Evolutionary conservation across 345 rosid genomes (phyloP).

Genomic region (Linum trigynum): DNA sequence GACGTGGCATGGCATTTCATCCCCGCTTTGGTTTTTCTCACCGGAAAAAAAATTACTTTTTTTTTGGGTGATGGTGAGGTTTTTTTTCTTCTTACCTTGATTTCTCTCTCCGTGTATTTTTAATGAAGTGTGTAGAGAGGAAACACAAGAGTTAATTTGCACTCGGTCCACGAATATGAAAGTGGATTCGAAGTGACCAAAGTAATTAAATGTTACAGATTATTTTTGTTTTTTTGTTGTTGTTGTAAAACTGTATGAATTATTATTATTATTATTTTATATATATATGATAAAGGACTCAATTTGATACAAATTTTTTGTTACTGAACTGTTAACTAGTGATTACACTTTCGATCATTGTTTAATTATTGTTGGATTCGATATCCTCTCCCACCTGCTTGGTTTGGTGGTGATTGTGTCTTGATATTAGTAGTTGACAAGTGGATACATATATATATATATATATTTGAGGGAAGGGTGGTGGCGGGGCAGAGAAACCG

Average conservation of each 20-base stretch:
- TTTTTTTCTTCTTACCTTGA: not conserved
- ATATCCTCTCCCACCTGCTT: not conserved
- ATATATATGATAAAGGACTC: no score
- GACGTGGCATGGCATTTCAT: no score
- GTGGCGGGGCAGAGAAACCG: not conserved
- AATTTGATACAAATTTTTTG: no score
- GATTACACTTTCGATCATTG: no score
- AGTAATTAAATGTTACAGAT: not conserved
- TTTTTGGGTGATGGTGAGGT: not conserved
- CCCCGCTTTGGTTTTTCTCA: not conserved
- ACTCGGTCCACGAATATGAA: not conserved
- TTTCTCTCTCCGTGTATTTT: not conserved
- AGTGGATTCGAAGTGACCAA: not conserved
- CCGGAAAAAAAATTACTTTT: not conserved
- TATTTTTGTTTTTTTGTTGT: not conserved
- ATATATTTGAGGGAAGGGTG: no score
- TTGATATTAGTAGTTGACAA: not conserved
- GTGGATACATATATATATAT: not conserved
- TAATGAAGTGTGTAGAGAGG: not conserved
- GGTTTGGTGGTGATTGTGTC: not conserved
- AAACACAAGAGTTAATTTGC: not conserved
- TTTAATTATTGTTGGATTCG: not conserved
- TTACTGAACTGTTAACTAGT: not conserved
- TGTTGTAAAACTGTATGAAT: not conserved
- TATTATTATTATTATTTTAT: no score